phyloP scores from a whole-genome alignment of 306 rosid genomes.

The Sesbania bispinosa region DNA sequence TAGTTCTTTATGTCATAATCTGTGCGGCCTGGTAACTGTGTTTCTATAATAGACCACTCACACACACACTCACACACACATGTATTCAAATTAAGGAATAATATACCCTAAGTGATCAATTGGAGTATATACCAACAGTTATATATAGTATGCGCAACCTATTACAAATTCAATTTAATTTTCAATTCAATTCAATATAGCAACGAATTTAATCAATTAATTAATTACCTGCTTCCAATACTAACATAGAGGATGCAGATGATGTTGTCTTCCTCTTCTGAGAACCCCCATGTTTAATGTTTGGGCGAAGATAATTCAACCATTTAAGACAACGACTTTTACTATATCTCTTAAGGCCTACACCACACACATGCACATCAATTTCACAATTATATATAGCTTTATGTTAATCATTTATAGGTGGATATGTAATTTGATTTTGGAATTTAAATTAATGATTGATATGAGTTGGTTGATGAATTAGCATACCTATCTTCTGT shows the following conservation, averaged over 20 bases:
- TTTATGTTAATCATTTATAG: too few relatives aligned
- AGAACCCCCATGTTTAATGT: conserved; percentile 88
- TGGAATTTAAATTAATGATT: background rate
- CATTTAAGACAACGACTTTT: conserved; percentile 95
- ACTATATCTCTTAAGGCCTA: conserved; percentile 93
- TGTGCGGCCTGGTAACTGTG: conserved; percentile 89
- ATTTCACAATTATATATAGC: background rate
- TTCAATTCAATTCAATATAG: too few relatives aligned
- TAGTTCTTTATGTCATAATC: conserved; percentile 96
- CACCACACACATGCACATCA: background rate
- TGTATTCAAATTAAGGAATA: too few relatives aligned
- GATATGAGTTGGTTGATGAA: background rate
- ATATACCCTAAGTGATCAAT: too few relatives aligned
- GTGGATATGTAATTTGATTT: background rate
- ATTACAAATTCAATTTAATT: too few relatives aligned
- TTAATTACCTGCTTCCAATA: conserved; percentile 92
- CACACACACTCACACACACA: background rate
- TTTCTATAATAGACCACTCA: conserved; percentile 98
- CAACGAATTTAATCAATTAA: too few relatives aligned
- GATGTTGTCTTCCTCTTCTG: conserved; percentile 93
- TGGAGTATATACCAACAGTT: background rate
- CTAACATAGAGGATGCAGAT: conserved; percentile 84
- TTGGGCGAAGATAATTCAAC: conserved; percentile 94
- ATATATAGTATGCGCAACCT: too few relatives aligned
- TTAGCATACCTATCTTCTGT: conserved; percentile 73